Evolutionary conservation across 768 basidiomycete species (phyloP).

Genomic region (Boletus tomentosulus): DNA sequence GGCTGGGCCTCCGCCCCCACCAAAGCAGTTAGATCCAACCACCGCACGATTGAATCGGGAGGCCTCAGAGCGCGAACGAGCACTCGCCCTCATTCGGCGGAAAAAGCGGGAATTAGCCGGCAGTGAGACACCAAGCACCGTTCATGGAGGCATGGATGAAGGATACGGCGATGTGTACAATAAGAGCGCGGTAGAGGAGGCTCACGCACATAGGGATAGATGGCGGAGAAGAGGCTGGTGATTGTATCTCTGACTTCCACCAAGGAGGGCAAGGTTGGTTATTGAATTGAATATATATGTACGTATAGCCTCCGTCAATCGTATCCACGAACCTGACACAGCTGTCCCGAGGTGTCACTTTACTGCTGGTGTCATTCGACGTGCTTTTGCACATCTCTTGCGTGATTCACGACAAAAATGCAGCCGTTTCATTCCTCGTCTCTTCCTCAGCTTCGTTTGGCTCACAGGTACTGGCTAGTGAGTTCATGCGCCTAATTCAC

Average conservation of each 20-base stretch:
- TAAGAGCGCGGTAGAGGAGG: constrained; percentile 65
- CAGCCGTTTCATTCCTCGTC: neutral
- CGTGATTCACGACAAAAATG: neutral
- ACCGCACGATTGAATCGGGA: constrained; percentile 66
- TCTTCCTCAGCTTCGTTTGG: neutral
- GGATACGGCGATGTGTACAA: constrained; percentile 74
- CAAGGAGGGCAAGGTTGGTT: neutral
- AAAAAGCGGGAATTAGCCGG: constrained; percentile 63
- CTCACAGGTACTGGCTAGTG: constrained; percentile 1
- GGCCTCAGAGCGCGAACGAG: constrained; percentile 69
- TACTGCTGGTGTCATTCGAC: neutral
- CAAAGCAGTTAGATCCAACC: constrained; percentile 39
- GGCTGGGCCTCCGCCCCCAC: neutral
- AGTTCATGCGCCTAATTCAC: neutral
- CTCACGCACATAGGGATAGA: constrained; percentile 46
- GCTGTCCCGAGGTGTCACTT: neutral
- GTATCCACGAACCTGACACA: neutral
- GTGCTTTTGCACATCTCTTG: neutral
- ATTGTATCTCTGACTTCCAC: neutral
- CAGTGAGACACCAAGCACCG: constrained; percentile 68
- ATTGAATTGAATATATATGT: neutral
- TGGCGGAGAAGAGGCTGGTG: constrained; percentile 26
- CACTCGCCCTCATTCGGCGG: constrained; percentile 63
- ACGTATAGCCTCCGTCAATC: neutral
- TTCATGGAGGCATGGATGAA: constrained; percentile 41